Percentiles rank a stretch among this genome's conserved stretches.
Evolutionary conservation across 2,329 filamentous ascomycete species (phyloP).

Genomic region (Penicillium sp.): DNA sequence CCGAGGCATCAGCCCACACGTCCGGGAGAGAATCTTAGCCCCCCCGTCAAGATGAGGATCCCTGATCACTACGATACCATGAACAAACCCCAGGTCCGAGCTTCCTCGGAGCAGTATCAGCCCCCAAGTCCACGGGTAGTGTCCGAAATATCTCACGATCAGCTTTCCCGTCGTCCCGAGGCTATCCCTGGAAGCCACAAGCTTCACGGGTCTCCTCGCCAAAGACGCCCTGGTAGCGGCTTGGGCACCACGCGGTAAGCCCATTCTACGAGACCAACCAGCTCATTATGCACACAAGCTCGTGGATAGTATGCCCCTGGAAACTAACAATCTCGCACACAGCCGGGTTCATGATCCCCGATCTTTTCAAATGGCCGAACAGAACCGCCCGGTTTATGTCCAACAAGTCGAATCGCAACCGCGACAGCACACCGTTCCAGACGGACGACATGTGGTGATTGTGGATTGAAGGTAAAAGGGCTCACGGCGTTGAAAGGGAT

Average conservation of each 20-base stretch:
- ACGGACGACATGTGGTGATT: conserved; percentile 26
- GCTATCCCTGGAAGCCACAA: conserved; percentile 7
- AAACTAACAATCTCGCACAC: conserved; percentile 6
- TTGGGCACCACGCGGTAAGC: conserved; percentile 21
- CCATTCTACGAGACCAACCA: conserved; percentile 3
- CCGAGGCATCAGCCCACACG: conserved; percentile 13
- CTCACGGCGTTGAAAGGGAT: background rate
- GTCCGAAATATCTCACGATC: conserved; percentile 13
- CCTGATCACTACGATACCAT: conserved; percentile 15
- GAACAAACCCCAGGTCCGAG: conserved; percentile 13
- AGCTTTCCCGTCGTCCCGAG: conserved; percentile 11
- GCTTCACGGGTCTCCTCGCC: conserved; percentile 11
- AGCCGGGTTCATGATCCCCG: conserved; percentile 21
- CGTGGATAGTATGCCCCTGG: background rate
- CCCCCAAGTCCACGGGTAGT: conserved; percentile 10
- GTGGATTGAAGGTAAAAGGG: conserved; percentile 24
- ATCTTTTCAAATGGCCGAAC: conserved; percentile 18
- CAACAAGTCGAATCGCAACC: conserved; percentile 22
- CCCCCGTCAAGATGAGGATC: conserved; percentile 10
- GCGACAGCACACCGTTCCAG: conserved; percentile 17
- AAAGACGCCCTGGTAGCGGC: conserved; percentile 19
- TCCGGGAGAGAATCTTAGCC: conserved; percentile 16
- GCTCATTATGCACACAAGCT: background rate
- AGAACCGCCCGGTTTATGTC: conserved; percentile 24
- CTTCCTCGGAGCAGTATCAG: conserved; percentile 11